A percentile compares a stretch with the other conserved stretches of the same genome.
These are phyloP conservation scores for Plantago elongata DNA, from an alignment of 257 asterid species.

Conservation along the genomic window DNA sequence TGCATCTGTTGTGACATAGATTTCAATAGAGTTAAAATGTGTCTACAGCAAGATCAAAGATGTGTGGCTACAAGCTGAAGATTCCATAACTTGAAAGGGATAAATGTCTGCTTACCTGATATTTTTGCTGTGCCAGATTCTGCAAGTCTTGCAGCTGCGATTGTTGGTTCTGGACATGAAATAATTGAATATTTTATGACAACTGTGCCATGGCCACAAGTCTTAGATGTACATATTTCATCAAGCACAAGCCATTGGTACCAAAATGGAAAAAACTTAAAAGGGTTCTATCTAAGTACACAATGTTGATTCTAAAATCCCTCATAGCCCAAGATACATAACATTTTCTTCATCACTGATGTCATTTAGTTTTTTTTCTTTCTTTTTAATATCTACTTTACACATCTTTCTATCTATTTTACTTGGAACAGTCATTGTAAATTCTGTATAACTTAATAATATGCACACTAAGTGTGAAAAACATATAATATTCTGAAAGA, in stretches of 20 bases:
- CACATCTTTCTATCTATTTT: too few relatives aligned
- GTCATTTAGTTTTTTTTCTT: too few relatives aligned
- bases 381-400: too few relatives aligned
- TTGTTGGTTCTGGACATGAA: constrained; percentile 57
- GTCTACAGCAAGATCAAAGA: constrained; percentile 13
- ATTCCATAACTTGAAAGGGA: constrained; percentile 3
- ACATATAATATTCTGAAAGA: not conserved
- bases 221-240: not conserved
- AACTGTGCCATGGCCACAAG: constrained; percentile 3
- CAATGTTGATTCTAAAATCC: not conserved
- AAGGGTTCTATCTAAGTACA: not conserved
- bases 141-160: constrained; percentile 74
- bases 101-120: constrained; percentile 42
- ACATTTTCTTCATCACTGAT: too few relatives aligned
- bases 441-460: not conserved
- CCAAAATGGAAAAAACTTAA: constrained; percentile 8
- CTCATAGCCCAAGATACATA: too few relatives aligned
- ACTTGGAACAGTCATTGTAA: too few relatives aligned
- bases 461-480: not conserved
- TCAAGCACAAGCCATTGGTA: not conserved
- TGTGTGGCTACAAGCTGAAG: constrained; percentile 14
- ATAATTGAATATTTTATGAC: constrained; percentile 8
- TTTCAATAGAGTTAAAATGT: constrained; percentile 13
- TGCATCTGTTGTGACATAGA: constrained; percentile 49
- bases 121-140: constrained; percentile 66